Percentiles rank a stretch among this genome's conserved stretches.
phyloP scores from a whole-genome alignment of 192 early-diverging fungal species.

The Entomortierella beljakovae region DNA sequence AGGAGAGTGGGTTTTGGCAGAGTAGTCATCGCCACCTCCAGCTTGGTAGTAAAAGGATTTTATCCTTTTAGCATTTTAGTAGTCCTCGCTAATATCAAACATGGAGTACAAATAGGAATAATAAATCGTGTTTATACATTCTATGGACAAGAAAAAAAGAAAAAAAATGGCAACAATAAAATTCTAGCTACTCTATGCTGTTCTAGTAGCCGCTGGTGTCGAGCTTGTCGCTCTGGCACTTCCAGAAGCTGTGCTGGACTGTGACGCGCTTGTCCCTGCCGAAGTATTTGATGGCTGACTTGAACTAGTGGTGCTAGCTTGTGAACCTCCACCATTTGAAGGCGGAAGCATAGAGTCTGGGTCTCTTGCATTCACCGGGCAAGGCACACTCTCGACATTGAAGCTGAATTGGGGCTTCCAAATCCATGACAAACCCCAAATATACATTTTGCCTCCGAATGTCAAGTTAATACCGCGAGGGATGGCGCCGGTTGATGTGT shows the following conservation, averaged over 20 bases:
- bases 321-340: too few species aligned
- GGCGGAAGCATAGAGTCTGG: too few species aligned
- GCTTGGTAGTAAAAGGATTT: too few species aligned
- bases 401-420: conserved; percentile 52
- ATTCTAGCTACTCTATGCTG: neutral
- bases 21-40: too few species aligned
- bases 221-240: neutral
- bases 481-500: neutral
- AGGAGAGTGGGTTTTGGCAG: too few species aligned
- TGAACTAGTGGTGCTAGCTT: too few species aligned
- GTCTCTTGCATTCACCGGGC: conserved; percentile 31
- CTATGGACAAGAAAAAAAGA: too few species aligned
- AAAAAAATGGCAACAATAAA: too few species aligned
- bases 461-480: conserved; percentile 16
- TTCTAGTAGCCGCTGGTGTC: neutral
- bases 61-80: too few species aligned
- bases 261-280: neutral
- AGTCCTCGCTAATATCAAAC: too few species aligned
- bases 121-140: too few species aligned
- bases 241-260: neutral
- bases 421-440: conserved; percentile 39
- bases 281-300: neutral
- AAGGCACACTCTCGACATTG: conserved; percentile 32
- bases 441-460: conserved; percentile 35
- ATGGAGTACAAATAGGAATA: too few species aligned